Base-by-base conservation (phyloP, 2,329 filamentous ascomycete genomes). In the Microdochium bolleyi region DNA sequence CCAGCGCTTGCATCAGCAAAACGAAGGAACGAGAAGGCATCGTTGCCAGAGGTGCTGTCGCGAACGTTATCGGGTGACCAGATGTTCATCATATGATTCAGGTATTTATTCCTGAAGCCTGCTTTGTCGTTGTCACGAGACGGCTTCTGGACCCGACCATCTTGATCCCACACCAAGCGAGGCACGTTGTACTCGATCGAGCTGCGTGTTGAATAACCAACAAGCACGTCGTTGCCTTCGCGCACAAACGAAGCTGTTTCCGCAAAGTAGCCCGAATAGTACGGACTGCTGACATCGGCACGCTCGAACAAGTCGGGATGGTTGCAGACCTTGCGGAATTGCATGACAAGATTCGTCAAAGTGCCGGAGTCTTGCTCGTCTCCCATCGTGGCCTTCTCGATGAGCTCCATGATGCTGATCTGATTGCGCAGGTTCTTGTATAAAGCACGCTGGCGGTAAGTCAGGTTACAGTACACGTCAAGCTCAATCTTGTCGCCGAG, bases 241-340 rank as follows among this genome's bases (percentile, higher is more conserved):
- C 94, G 88, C 60, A 96, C 77, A 68, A 99, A 97, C 0, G 92
- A 96, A 0, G 89, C 92, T 0, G 92, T 96, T 73, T 99, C 94
- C 14, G 92, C 94, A 70, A 92, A 99, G 66, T 87, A 83, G n/a
- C 85, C 83, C 61, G 87, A 84, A 1, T 89, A 87, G 62, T 92
- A 86, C 0, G 94, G 90, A 9, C 92, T 96, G 24, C 82, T 86
- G 9, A 90, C 95, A 56, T 97, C 92, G 10, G 92, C 92, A 48
- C 94, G 87, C 70, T 99, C 92, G 61, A 99, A 99, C 32, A 99
- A 73, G 71, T 99, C 94, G 0, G 94, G 94, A 67, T 99, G 94
- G 65, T 99, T 99, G 75, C 94, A 99, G 53, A 99, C 94, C 73
- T 99, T 99, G 62, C 94, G 84, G 81, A 99, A 99, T 72, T 99